A percentile compares a stretch with the other conserved stretches of the same genome.
These are phyloP conservation scores for Solanum pennellii DNA, from an alignment of 257 asterid genomes.

Conservation along the genomic window DNA sequence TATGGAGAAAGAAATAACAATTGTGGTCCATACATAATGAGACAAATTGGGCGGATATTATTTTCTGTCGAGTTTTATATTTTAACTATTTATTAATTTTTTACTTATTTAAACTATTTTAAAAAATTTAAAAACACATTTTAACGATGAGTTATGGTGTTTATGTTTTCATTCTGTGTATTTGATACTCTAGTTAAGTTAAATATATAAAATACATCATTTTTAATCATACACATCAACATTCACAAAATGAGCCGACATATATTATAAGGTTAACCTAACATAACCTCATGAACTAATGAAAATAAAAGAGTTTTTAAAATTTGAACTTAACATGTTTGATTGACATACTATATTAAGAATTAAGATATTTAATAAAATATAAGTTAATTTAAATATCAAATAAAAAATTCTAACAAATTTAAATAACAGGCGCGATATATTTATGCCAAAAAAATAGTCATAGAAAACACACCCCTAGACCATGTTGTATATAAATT, in stretches of 20 bases:
- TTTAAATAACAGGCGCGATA: neutral
- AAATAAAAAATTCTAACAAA: neutral
- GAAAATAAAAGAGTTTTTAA: too few species aligned
- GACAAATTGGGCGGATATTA: neutral
- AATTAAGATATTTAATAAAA: too few species aligned
- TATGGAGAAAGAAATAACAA: neutral
- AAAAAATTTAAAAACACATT: too few species aligned
- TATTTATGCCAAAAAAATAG: neutral
- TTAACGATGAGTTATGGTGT: too few species aligned
- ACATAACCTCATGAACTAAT: neutral
- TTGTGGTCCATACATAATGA: neutral
- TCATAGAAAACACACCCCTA: neutral
- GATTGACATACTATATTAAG: too few species aligned
- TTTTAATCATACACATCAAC: neutral
- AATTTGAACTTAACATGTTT: neutral
- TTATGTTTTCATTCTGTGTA: too few species aligned
- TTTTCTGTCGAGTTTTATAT: rapidly evolving
- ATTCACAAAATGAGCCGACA: rapidly evolving
- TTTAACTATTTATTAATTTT: too few species aligned
- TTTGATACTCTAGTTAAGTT: too few species aligned
- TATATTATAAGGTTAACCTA: too few species aligned
- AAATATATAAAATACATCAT: too few species aligned
- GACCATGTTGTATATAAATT: neutral
- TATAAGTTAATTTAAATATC: too few species aligned
- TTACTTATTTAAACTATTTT: too few species aligned